Evolutionary conservation across 805 yeast species (phyloP), one percentile per base, ranked within the genome.

Genomic region (Candida yuanshanica): DNA sequence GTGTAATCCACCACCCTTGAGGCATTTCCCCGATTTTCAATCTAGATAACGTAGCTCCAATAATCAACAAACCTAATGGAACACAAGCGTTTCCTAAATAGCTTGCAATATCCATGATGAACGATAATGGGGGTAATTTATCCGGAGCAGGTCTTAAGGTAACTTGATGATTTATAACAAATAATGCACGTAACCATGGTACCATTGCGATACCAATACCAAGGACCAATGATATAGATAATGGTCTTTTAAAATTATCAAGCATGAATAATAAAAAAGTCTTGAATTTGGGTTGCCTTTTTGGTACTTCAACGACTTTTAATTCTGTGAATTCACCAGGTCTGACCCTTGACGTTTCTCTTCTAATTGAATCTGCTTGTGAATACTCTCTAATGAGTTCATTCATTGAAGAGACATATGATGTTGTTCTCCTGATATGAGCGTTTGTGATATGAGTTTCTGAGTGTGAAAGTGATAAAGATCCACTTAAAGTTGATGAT

Each of bases 1-100:
- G 83, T 0, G 90, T 75, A 2, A 37, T 23, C 43, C 49, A 38
- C 14, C 39, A 44, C 14, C 41, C 34, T 32, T 37, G 23, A n/a
- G 42, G 35, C 57, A 89, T 58, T 10, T 31, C 34, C 4, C 71
- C 73, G 26, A 89, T 65, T 44, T 76, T 65, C 35, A 90, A 70
- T 37, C 96, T 66, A 1, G 96, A 84, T 35, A 90, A 77, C 7
- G 96, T 88, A 4, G 90, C 95, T 2, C 98, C 98, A 21, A 91
- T 62, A 37, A 91, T 58, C 39, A 87, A 60, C 44, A 90, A 68
- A 5, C 98, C 98, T 40, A 87, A 65, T 2, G 97, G 97, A 25
- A 90, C 97, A 32, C 86, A 80, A 0, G 96, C 96, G 2, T 80
- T 78, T 1, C 95, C 96, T 4, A 91, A 66, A 58, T 90, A 91